Evolutionary conservation across 371 early-diverging fungal genomes (phyloP).

Genomic region (Mortierella sp.): DNA sequence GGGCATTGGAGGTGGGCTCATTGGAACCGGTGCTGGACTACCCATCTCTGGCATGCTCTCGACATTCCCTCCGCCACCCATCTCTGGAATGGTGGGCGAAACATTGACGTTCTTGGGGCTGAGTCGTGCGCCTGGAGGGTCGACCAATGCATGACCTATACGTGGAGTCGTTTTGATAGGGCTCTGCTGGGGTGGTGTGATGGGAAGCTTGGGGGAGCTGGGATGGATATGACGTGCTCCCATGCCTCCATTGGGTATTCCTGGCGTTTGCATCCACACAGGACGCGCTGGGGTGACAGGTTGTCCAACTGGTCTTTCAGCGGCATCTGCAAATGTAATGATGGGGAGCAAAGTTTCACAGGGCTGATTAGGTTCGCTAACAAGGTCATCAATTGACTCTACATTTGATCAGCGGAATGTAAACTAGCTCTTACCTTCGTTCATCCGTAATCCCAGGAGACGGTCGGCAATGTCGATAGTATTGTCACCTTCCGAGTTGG

Average conservation of each 20-base stretch:
- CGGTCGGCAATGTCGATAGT: not conserved
- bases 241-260: not conserved
- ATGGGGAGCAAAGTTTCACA: not conserved
- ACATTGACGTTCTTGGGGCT: slow-evolving; percentile 19
- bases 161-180: slow-evolving; percentile 6
- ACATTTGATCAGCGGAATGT: too few relatives aligned
- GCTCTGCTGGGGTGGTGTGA: slow-evolving; percentile 8
- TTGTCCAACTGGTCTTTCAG: not conserved
- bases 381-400: too few relatives aligned
- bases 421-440: not conserved
- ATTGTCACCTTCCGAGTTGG: not conserved
- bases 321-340: not conserved
- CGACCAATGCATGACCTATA: not conserved
- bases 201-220: slow-evolving; percentile 23
- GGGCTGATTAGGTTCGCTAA: not conserved
- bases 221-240: not conserved
- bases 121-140: slow-evolving; percentile 9
- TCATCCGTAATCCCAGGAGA: not conserved
- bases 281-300: not conserved
- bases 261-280: slow-evolving; percentile 5
- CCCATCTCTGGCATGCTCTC: slow-evolving; percentile 28
- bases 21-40: slow-evolving; percentile 1
- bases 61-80: not conserved
- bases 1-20: not conserved
- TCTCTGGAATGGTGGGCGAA: slow-evolving; percentile 15